phyloP scores from a whole-genome alignment of 2,329 filamentous ascomycete species.

The Talaromyces atroroseus region DNA sequence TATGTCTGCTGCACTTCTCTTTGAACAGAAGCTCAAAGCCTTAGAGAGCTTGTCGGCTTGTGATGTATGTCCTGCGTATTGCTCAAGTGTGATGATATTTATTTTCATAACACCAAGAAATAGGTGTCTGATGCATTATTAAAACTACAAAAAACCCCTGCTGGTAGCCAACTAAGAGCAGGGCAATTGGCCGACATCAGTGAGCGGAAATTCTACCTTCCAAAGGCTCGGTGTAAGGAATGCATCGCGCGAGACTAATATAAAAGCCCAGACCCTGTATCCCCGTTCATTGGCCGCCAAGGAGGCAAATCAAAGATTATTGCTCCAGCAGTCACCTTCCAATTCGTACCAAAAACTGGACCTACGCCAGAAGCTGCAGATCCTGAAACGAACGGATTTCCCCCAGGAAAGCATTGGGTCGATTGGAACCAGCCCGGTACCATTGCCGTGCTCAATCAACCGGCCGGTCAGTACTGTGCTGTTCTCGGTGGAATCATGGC shows the following conservation, averaged over 20 bases:
- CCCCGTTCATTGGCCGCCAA: conserved; percentile 26
- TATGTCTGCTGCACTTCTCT: conserved; percentile 8
- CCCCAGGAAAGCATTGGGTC: conserved; percentile 60
- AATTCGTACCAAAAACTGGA: conserved; percentile 55
- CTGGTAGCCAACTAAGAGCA: conserved; percentile 54
- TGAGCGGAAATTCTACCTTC: conserved; percentile 29
- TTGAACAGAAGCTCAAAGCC: conserved; percentile 11
- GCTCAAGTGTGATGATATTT: background rate
- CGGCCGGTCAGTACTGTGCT: conserved; percentile 60
- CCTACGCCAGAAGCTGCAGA: conserved; percentile 29
- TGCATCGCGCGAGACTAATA: background rate
- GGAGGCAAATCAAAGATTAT: conserved; percentile 30
- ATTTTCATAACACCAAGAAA: background rate
- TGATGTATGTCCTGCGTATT: conserved; percentile 11
- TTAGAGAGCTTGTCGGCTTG: conserved; percentile 11
- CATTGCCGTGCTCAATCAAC: conserved; percentile 63
- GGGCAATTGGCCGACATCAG: conserved; percentile 62
- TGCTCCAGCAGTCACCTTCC: conserved; percentile 40
- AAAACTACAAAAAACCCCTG: conserved; percentile 55
- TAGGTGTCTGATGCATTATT: conserved; percentile 68
- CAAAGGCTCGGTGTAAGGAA: background rate
- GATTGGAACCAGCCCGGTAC: conserved; percentile 58
- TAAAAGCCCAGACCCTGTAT: conserved; percentile 27
- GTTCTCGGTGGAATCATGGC: conserved; percentile 75
- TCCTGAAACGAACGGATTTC: conserved; percentile 46